Evolutionary conservation across 805 yeast species (phyloP).

Genomic region (Pichia membranifaciens): DNA sequence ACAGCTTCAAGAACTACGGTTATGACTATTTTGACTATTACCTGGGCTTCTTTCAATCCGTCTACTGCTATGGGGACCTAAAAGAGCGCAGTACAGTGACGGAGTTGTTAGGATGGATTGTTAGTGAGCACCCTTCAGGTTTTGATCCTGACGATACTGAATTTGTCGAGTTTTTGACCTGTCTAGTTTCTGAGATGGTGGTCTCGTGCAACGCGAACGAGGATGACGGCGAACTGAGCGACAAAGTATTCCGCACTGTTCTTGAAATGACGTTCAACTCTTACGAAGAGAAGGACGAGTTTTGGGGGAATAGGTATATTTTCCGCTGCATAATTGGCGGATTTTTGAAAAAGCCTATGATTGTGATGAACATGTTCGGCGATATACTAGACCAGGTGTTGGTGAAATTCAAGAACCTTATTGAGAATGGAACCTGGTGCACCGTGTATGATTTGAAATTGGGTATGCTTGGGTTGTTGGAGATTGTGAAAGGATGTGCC

Average conservation of each 20-base stretch:
- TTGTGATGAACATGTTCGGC: conserved; percentile 9
- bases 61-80: conserved; percentile 37
- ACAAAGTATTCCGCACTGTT: conserved; percentile 6
- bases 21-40: conserved; percentile 44
- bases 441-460: conserved; percentile 53
- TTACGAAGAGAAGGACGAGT: conserved; percentile 13
- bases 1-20: conserved; percentile 47
- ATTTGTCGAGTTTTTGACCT: conserved; percentile 20
- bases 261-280: conserved; percentile 8
- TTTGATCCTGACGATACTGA: conserved; percentile 21
- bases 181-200: conserved; percentile 14
- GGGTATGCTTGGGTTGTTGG: conserved; percentile 42
- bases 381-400: conserved; percentile 7
- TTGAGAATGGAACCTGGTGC: conserved; percentile 15
- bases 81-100: conserved; percentile 19
- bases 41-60: conserved; percentile 43
- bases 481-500: conserved; percentile 33
- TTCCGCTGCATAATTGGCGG: conserved; percentile 12
- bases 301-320: conserved; percentile 11
- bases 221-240: conserved; percentile 13
- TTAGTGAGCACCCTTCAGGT: conserved; percentile 16
- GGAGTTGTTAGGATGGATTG: conserved; percentile 19
- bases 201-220: conserved; percentile 3
- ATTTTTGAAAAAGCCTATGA: conserved; percentile 4
- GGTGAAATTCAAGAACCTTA: conserved; percentile 4